Evolutionary conservation across 164 flowering plant genomes (phyloP), one percentile per base, ranked within the genome.

Genomic region (Vitis amurensis): DNA sequence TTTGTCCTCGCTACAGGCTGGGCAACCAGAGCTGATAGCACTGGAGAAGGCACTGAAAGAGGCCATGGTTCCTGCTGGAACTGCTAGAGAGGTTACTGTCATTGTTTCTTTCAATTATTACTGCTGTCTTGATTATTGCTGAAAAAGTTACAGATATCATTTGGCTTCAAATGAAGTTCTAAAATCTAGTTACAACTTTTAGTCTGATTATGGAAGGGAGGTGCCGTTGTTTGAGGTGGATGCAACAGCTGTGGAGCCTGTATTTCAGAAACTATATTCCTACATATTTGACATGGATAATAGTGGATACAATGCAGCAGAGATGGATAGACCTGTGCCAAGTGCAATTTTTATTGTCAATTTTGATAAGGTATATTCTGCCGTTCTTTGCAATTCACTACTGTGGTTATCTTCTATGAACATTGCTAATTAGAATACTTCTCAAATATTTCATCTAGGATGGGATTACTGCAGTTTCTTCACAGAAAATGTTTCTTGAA

Each of bases 161-260:
- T 11, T 53, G 56, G 15, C 31, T 29, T 12, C 44, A 52, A 56
- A 64, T 64, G 11, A 60, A 70, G 7, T 55, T 68, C 23, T 68
- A 11, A 66, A 37, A 19, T 50, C 4, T 19, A 15, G n/a, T 72
- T 64, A 15, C 56, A 64, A 61, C 17, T 68, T 70, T 60, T 71
- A 93, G 99, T 66, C 81, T 85, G 94, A 89, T 76, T 95, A 84
- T 83, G 99, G 99, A 68, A 87, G 89, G 80, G 89, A 89, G 75
- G 89, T 95, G 53, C 93, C 98, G 58, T 69, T 88, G 60, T 95
- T 87, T 81, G 99, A 93, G 74, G 92, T 95, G 56, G 92, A 95
- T 19, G 98, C 99, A 72, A 73, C 86, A 47, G 71, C 68, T 27
- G 91, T 95, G 73, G 99, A 95, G 78, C 88, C 92, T 10, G 78